Evolutionary conservation across 2,329 filamentous ascomycete genomes (phyloP), one percentile per base, ranked within the genome.

Genomic region (Verticillium isaacii): DNA sequence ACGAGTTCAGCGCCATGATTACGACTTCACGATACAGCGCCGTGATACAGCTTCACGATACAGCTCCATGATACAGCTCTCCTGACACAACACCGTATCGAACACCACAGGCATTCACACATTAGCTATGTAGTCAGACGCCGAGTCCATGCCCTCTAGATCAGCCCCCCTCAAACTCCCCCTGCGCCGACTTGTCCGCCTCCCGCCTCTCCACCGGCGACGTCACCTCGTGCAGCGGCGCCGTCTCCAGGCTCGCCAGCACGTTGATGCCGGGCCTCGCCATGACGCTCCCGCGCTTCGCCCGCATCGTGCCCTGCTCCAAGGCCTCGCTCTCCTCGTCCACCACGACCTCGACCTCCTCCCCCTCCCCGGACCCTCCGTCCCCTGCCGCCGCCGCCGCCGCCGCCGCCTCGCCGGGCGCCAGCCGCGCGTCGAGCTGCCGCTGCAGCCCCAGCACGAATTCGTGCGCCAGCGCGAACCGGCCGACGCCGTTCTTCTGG

Each of bases 271-370:
- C 15, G 73, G 77, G 56, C 74, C 73, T 57, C 75, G 74, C 80
- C 57, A 85, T 80, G 36, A 85, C 72, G 65, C 87, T 89, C 62
- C 80, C 79, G 62, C 86, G 79, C 67, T 83, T 75, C 3, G 84
- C 81, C 32, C 81, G 77, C 57, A 77, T 73, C 14, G 54, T 56
- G 15, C 29, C 32, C 34, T 29, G 32, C 58, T 84, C 82, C 25
- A 89, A 75, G 23, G 83, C 80, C 70, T 88, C 85, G 63, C 81
- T 86, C 62, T 80, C 79, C 56, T 81, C 80, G 32, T 80, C 81
- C 56, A 82, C 77, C 2, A 69, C 70, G 55, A 78, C 74, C 65
- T 82, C 72, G n/a, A 73, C 70, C 9, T 73, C 76, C 57, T 78
- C 71, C 32, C 70, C 67, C 1, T 68, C 72, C 5, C 2, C 1